phyloP scores from a whole-genome alignment of 2,329 filamentous ascomycete genomes.

The Talaromyces sp. region DNA sequence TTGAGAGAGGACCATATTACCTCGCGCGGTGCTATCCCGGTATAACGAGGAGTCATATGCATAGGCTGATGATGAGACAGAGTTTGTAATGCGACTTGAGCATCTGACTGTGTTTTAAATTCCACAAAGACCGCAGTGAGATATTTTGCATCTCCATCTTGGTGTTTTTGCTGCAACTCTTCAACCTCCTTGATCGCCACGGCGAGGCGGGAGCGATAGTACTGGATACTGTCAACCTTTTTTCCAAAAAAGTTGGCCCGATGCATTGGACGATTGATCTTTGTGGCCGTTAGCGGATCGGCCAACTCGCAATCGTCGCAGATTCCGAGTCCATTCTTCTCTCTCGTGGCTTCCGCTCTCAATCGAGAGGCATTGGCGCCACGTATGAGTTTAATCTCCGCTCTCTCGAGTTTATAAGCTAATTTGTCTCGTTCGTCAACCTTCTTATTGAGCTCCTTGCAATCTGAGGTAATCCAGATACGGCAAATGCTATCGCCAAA shows the following conservation, averaged over 20 bases:
- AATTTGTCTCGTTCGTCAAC: conserved; percentile 76
- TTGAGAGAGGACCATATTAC: conserved; percentile 84
- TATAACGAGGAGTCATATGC: conserved; percentile 82
- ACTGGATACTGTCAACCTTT: conserved; percentile 88
- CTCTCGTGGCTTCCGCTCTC: conserved; percentile 45
- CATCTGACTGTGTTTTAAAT: conserved; percentile 75
- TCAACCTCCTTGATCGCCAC: conserved; percentile 68
- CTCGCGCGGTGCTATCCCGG: conserved; percentile 76
- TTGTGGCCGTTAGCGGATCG: conserved; percentile 27
- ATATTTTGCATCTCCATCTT: conserved; percentile 59
- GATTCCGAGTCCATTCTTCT: conserved; percentile 22
- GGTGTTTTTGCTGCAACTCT: conserved; percentile 62
- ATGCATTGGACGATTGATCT: conserved; percentile 66
- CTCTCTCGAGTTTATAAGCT: conserved; percentile 73
- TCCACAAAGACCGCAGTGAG: conserved; percentile 84
- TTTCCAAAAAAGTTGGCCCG: conserved; percentile 68
- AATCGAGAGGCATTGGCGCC: conserved; percentile 67
- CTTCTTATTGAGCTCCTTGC: conserved; percentile 69
- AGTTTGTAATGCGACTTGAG: conserved; percentile 80
- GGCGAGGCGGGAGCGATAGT: conserved; percentile 71
- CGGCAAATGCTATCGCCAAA: conserved; percentile 78
- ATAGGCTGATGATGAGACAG: conserved; percentile 80
- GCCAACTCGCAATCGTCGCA: conserved; percentile 30
- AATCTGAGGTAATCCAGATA: conserved; percentile 79
- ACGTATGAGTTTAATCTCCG: conserved; percentile 83